Evolutionary conservation across 768 basidiomycete genomes (phyloP).

Genomic region (Mycena metata): DNA sequence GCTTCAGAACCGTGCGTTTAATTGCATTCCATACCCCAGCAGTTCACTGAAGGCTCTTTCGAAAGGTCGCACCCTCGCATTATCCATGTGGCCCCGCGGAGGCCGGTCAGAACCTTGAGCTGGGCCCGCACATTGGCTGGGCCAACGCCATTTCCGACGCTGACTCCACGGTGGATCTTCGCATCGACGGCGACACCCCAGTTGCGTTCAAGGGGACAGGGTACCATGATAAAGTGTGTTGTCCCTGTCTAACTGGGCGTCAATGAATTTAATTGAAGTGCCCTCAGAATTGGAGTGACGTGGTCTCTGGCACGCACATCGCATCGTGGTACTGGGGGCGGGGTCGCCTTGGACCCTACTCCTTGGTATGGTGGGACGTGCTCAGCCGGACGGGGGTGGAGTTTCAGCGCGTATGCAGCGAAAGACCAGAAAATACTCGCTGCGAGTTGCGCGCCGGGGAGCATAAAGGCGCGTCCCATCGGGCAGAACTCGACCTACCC

Average conservation of each 20-base stretch:
- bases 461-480: slow-evolving; percentile 21
- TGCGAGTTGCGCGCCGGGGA: slow-evolving; percentile 14
- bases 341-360: slow-evolving; percentile 27
- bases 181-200: slow-evolving; percentile 5
- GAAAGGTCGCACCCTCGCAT: slow-evolving; percentile 30
- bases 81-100: slow-evolving; percentile 29
- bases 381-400: slow-evolving; percentile 10
- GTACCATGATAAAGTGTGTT: slow-evolving; percentile 35
- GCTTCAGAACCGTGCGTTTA: slow-evolving; percentile 6
- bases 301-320: slow-evolving; percentile 10
- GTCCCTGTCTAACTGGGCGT: not conserved
- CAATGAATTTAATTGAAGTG: not conserved
- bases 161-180: slow-evolving; percentile 27
- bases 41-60: not conserved
- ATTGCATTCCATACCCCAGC: no score
- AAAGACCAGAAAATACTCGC: slow-evolving; percentile 17
- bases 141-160: slow-evolving; percentile 40
- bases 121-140: slow-evolving; percentile 37
- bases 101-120: slow-evolving; percentile 24
- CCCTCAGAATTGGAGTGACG: slow-evolving; percentile 33
- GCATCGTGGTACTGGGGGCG: slow-evolving; percentile 36
- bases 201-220: slow-evolving; percentile 31
- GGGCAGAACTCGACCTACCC: slow-evolving; percentile 24
- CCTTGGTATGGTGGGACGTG: slow-evolving; percentile 35
- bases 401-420: slow-evolving; percentile 30